Percentiles rank a stretch among this genome's conserved stretches.
Evolutionary conservation across 139 green algal species (phyloP).

Genomic region (Closterium sp.): DNA sequence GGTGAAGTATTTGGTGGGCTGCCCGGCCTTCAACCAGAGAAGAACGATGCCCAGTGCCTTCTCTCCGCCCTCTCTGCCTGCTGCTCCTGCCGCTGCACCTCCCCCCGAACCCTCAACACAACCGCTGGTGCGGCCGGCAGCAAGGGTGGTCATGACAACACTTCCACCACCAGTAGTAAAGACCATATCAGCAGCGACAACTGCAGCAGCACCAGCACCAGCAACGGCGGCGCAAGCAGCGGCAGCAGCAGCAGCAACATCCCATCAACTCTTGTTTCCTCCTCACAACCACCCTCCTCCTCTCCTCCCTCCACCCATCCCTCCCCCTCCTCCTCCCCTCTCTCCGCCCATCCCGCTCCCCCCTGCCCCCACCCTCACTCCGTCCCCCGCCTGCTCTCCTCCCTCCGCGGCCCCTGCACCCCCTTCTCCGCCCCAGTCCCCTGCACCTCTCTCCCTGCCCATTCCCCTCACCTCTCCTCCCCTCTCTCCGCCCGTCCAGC

Average conservation of each 20-base stretch:
- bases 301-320: too few species aligned
- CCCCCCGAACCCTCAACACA: neutral
- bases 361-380: neutral
- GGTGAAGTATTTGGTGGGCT: constrained; percentile 49
- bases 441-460: too few species aligned
- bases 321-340: neutral
- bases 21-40: neutral
- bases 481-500: neutral
- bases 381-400: constrained; percentile 12
- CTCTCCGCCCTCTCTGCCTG: constrained; percentile 11
- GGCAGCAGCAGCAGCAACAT: neutral
- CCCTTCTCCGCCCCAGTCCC: too few species aligned
- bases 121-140: neutral
- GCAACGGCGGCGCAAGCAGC: neutral
- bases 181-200: neutral
- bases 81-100: neutral
- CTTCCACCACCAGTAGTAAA: neutral
- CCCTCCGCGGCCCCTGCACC: constrained; percentile 69
- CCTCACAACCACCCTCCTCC: too few species aligned
- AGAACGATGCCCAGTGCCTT: constrained; percentile 34
- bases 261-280: too few species aligned
- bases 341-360: neutral
- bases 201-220: neutral
- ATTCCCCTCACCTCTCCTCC: neutral
- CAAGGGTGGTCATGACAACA: neutral